phyloP scores from a whole-genome alignment of 441 rosid genomes.

The Pelargonium fulgidum region DNA sequence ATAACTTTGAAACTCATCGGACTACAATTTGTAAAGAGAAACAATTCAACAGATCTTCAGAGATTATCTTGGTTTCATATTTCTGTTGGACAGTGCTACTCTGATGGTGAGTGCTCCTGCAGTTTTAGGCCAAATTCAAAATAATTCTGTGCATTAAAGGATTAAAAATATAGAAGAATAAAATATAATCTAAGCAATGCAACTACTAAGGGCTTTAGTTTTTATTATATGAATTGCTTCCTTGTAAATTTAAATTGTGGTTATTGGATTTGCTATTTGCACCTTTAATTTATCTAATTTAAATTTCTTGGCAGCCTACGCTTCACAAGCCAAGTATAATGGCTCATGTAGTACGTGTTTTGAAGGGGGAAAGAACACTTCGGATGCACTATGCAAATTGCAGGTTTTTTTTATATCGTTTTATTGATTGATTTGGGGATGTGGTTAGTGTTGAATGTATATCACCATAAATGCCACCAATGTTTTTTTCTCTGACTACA shows the following conservation, averaged over 20 bases:
- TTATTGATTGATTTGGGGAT: neutral
- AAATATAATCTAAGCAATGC: neutral
- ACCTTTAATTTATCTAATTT: conserved; percentile 17
- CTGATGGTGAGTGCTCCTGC: neutral
- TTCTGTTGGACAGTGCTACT: neutral
- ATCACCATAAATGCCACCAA: conserved; percentile 8
- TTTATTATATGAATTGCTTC: neutral
- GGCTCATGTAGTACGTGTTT: conserved; percentile 94
- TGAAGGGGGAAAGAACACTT: conserved; percentile 92
- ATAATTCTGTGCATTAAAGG: neutral
- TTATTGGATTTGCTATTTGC: neutral
- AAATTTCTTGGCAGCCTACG: conserved; percentile 74
- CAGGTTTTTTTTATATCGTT: conserved; percentile 46
- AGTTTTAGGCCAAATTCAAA: neutral
- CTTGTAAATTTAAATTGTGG: conserved; percentile 6
- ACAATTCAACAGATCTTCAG: neutral
- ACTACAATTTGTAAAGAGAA: neutral
- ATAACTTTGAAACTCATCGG: neutral
- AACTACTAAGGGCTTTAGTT: neutral
- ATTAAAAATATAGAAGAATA: neutral
- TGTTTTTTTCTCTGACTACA: conserved; percentile 30
- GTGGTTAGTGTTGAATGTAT: neutral
- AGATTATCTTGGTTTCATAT: neutral
- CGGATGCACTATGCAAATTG: conserved; percentile 99
- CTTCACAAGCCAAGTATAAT: conserved; percentile 98